phyloP scores from a whole-genome alignment of 495 filamentous ascomycete genomes.

The Penicillium pancosmium region DNA sequence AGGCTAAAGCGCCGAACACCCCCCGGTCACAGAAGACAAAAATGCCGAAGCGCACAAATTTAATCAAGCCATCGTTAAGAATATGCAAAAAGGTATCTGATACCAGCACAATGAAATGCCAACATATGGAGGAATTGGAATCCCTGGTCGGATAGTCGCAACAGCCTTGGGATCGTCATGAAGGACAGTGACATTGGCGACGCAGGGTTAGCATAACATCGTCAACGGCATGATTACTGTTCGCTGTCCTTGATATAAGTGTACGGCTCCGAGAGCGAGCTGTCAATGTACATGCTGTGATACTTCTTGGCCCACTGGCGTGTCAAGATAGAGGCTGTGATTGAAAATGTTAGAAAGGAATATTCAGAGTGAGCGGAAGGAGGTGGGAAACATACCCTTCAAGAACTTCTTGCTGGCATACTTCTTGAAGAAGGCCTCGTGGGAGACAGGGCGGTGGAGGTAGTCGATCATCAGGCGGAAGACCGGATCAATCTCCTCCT shows the following conservation, averaged over 20 bases:
- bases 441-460: slow-evolving; percentile 79
- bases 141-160: slow-evolving; percentile 28
- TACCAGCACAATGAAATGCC: slow-evolving; percentile 52
- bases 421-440: slow-evolving; percentile 99
- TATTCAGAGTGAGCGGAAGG: too few relatives aligned
- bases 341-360: slow-evolving; percentile 18
- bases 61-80: slow-evolving; percentile 49
- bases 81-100: slow-evolving; percentile 47
- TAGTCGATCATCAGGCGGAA: slow-evolving; percentile 96
- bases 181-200: slow-evolving; percentile 26
- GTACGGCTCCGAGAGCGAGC: slow-evolving; percentile 40
- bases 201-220: slow-evolving; percentile 35
- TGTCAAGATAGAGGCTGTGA: slow-evolving; percentile 81
- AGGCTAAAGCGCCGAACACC: slow-evolving; percentile 45
- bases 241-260: slow-evolving; percentile 42
- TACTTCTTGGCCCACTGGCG: slow-evolving; percentile 90
- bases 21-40: slow-evolving; percentile 31
- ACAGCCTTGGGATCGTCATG: slow-evolving; percentile 33
- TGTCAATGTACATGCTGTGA: slow-evolving; percentile 48
- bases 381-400: slow-evolving; percentile 68
- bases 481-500: slow-evolving; percentile 90
- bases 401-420: slow-evolving; percentile 98
- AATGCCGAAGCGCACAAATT: slow-evolving; percentile 47
- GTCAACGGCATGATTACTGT: slow-evolving; percentile 36
- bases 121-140: slow-evolving; percentile 45